Base-by-base conservation (phyloP, 169 alveolate species). In the Amoebophrya sp. region DNA sequence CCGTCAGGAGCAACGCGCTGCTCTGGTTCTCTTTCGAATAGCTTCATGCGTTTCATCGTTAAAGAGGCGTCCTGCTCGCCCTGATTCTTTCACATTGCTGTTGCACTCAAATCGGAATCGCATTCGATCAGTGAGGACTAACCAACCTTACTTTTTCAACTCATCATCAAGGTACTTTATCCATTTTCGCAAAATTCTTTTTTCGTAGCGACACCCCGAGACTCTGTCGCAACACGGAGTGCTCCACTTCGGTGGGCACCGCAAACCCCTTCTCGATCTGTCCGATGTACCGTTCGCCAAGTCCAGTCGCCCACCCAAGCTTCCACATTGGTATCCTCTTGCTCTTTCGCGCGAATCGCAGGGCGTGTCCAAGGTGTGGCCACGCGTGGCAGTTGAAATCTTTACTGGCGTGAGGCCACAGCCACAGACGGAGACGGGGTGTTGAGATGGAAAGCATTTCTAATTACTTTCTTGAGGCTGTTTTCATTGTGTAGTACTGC, bases 221-320 rank as follows among this genome's bases (percentile, higher is more conserved):
- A 2, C 7, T 1, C 10, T 25, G 83, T 25, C 18, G 32, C 32
- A 66, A 25, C 35, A 66, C 83, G 39, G 1, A 2, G 2, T 3
- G 1, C 18, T 66, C 83, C 35, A 1, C 83, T 25, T 2, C 32
- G 35, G 83, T 12, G 7, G 83, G 83, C 32, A n/a, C 29, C 10
- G 83, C 83, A 7, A 7, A 7, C 10, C 83, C 83, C 10, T 7
- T 12, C 32, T 66, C 83, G 12, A 66, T n/a, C 32, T 25, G 35
- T 3, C 18, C 18, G 32, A 66, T 25, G 83, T 66, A 66, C 1
- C 83, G 12, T 1, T 7, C 7, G 35, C 35, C 83, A 3, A 66
- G 35, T 66, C 83, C 83, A 25, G 39, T 66, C 32, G 83, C 83
- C 83, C 83, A 66, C 7, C 83, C 83, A 25, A 66, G 83, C 83